Base-by-base conservation (phyloP, 2,329 filamentous ascomycete species). In the Uncinocarpus reesii region DNA sequence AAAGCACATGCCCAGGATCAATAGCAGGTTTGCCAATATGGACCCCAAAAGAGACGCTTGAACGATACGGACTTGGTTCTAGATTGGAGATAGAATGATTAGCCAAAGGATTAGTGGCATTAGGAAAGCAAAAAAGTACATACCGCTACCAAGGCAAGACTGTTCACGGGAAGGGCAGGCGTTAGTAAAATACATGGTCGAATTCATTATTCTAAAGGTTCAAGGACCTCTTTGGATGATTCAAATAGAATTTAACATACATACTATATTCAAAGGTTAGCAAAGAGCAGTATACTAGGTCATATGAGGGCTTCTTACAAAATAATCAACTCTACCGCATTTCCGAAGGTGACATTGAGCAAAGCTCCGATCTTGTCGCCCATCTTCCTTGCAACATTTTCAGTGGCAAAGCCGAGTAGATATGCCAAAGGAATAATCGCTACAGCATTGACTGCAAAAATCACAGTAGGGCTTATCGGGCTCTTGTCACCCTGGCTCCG, bases 1-100 rank as follows among this genome's bases (percentile, higher is more conserved):
- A 73, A 93, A 95, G 62, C 83, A 93, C 80, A 89, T 93, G 49
- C 87, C 89, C 72, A 95, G 72, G 45, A 95, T 86, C 11, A 95
- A 77, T 3, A 95, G 76, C 51, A 96, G 67, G 62, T 95, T 95
- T 34, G 87, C 94, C 20, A 95, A 72, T 63, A 95, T 94, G 65
- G 83, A 89, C 48, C 89, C 89, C 53, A 95, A 85, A 23, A 96
- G 73, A 0, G 89, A 95, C 0, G 89, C 94, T 65, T 95, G 88
- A 6, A 95, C 88, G 52, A 96, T 93, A 31, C 83, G 70, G 18
- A 93, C 79, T 65, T 94, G 78, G 43, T 76, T 65, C 52, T 93
- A 76, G 21, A 77, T 69, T 16, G 89, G 88, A 57, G 95, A 84
- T 57, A 95, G 79, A 21, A 85, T 95, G 71, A 7, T 43, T 24